Evolutionary conservation across 148 eudicot species (phyloP).

Genomic region (Agrostemma githago): DNA sequence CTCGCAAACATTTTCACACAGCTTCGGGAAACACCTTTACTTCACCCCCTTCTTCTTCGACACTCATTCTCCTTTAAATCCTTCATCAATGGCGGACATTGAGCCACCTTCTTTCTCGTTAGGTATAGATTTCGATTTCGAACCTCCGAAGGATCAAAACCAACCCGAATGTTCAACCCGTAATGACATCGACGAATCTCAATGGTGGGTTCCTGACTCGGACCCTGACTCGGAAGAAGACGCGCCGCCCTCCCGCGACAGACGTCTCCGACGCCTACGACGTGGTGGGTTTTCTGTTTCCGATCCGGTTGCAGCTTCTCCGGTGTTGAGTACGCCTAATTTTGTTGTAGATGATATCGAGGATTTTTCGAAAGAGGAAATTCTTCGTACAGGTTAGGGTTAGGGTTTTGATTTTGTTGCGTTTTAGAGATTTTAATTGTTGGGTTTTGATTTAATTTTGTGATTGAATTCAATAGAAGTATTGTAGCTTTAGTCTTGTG

Average conservation of each 20-base stretch:
- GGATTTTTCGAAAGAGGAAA: constrained; percentile 65
- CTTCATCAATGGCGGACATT: constrained; percentile 43
- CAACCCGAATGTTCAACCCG: constrained; percentile 20
- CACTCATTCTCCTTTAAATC: background rate
- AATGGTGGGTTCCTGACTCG: constrained; percentile 31
- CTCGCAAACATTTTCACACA: background rate
- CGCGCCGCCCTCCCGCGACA: constrained; percentile 17
- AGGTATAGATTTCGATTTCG: constrained; percentile 66
- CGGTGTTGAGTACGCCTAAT: constrained; percentile 8
- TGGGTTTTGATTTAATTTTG: constrained; percentile 1
- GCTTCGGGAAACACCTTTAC: background rate
- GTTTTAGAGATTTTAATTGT: background rate
- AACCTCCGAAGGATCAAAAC: constrained; percentile 30
- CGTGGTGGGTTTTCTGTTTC: constrained; percentile 35
- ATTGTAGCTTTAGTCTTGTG: background rate
- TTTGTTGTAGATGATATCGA: constrained; percentile 66
- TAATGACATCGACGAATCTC: constrained; percentile 32
- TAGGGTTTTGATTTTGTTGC: background rate
- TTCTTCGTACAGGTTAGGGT: constrained; percentile 32
- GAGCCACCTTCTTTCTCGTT: constrained; percentile 84
- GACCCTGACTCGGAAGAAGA: constrained; percentile 27
- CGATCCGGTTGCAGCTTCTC: constrained; percentile 17
- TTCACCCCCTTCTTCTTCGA: background rate
- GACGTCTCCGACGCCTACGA: constrained; percentile 55
- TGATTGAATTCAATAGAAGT: background rate